Conservation (phyloP, 2,329 filamentous ascomycete genomes). For the Fusarium sp. region DNA sequence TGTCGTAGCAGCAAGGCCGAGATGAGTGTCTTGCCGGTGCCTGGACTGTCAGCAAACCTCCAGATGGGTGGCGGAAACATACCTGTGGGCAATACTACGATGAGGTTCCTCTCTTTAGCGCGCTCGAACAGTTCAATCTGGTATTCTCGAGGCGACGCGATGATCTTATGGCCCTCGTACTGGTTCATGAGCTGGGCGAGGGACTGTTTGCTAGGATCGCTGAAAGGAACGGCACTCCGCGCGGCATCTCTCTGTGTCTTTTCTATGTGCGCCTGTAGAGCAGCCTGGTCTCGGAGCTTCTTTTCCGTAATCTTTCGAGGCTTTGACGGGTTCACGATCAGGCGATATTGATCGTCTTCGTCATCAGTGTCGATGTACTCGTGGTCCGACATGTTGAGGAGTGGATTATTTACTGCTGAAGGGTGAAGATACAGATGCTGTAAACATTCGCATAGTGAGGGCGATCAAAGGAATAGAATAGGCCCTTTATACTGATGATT, state of each 20-base stretch:
- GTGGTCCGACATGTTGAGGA: constrained; percentile 1
- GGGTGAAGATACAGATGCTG: neutral
- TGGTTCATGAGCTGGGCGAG: constrained; percentile 48
- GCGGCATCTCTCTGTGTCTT: constrained; percentile 52
- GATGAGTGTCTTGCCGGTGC: constrained; percentile 96
- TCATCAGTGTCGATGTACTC: constrained; percentile 32
- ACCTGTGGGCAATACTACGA: constrained; percentile 94
- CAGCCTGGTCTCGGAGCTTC: constrained; percentile 60
- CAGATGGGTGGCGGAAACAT: neutral
- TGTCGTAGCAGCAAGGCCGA: constrained; percentile 85
- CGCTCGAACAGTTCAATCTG: constrained; percentile 91
- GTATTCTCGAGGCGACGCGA: constrained; percentile 85
- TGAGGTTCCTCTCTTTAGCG: constrained; percentile 85
- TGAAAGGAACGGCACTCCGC: constrained; percentile 37
- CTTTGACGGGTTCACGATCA: constrained; percentile 46
- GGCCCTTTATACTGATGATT: neutral
- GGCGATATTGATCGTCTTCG: constrained; percentile 45
- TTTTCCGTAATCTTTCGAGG: constrained; percentile 56
- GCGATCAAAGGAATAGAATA: neutral
- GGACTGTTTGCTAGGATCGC: constrained; percentile 46
- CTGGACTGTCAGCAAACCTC: constrained; percentile 51
- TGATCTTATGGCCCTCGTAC: constrained; percentile 64
- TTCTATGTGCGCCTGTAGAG: constrained; percentile 58
- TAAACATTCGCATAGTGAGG: neutral
- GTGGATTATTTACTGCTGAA: neutral